Evolutionary conservation across 352 stramenopile species (phyloP).

Genomic region (Phytopythium montanum): DNA sequence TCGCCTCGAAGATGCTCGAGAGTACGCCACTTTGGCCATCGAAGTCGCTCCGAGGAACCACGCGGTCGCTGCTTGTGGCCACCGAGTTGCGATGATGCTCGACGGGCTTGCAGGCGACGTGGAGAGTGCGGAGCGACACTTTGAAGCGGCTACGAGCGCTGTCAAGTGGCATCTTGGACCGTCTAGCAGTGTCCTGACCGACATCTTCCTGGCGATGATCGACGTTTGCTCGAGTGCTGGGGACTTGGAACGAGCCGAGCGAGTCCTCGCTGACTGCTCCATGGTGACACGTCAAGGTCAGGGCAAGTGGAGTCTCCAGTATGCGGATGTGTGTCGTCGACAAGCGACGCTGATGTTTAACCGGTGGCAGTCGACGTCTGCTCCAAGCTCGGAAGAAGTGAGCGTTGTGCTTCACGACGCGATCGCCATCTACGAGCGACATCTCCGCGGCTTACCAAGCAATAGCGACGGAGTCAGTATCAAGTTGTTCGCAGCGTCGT

Average conservation of each 20-base stretch:
- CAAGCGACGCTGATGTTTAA: constrained; percentile 33
- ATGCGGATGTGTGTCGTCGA: constrained; percentile 37
- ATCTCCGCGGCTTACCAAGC: constrained; percentile 22
- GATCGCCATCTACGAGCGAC: constrained; percentile 44
- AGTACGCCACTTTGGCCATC: constrained; percentile 27
- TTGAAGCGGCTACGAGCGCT: constrained; percentile 23
- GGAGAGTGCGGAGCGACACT: constrained; percentile 12
- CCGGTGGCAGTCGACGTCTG: background rate
- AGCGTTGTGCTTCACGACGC: constrained; percentile 52
- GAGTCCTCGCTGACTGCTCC: constrained; percentile 21
- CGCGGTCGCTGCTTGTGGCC: constrained; percentile 17
- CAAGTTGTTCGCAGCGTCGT: constrained; percentile 26
- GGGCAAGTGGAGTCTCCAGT: constrained; percentile 41
- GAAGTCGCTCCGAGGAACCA: constrained; percentile 30
- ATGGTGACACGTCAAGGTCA: constrained; percentile 35
- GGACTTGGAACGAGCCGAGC: constrained; percentile 22
- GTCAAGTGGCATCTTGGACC: constrained; percentile 41
- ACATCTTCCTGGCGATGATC: constrained; percentile 44
- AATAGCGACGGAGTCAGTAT: constrained; percentile 13
- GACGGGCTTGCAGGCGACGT: constrained; percentile 21
- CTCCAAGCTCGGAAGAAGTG: constrained; percentile 19
- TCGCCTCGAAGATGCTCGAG: background rate
- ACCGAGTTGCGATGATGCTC: constrained; percentile 33
- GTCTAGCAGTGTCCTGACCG: constrained; percentile 31
- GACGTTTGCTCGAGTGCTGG: constrained; percentile 26